Evolutionary conservation across 306 rosid genomes (phyloP).

Genomic region (Prunus padus): DNA sequence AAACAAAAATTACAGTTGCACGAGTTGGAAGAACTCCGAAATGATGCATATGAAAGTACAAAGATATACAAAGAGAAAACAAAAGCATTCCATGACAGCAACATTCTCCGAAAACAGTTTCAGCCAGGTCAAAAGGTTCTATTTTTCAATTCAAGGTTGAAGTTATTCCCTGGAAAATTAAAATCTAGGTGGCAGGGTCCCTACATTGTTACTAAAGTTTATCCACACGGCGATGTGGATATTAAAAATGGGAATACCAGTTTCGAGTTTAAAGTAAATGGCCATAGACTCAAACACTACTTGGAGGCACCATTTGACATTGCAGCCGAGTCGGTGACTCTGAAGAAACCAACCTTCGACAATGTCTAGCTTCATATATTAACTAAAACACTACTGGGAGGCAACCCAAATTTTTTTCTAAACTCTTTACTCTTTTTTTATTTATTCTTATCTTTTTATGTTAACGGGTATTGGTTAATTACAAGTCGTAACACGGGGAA

Average conservation of each 20-base stretch:
- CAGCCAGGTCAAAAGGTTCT: not conserved
- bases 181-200: not conserved
- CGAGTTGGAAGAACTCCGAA: not conserved
- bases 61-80: too few species aligned
- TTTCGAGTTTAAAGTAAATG: not conserved
- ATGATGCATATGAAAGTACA: not conserved
- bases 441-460: too few species aligned
- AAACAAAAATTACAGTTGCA: not conserved
- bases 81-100: not conserved
- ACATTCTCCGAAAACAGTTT: too few species aligned
- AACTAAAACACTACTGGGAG: too few species aligned
- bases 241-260: not conserved
- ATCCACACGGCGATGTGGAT: too few species aligned
- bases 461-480: too few species aligned
- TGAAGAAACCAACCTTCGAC: too few species aligned
- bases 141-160: not conserved
- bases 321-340: not conserved
- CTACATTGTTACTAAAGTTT: too few species aligned
- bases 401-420: too few species aligned
- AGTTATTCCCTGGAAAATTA: not conserved
- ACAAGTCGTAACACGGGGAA: too few species aligned
- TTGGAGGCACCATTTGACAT: not conserved
- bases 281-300: not conserved
- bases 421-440: too few species aligned
- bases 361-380: too few species aligned